These are phyloP conservation scores for Penicillium ochrochloron DNA, from an alignment of 495 filamentous ascomycete genomes.

Conservation along the genomic window DNA sequence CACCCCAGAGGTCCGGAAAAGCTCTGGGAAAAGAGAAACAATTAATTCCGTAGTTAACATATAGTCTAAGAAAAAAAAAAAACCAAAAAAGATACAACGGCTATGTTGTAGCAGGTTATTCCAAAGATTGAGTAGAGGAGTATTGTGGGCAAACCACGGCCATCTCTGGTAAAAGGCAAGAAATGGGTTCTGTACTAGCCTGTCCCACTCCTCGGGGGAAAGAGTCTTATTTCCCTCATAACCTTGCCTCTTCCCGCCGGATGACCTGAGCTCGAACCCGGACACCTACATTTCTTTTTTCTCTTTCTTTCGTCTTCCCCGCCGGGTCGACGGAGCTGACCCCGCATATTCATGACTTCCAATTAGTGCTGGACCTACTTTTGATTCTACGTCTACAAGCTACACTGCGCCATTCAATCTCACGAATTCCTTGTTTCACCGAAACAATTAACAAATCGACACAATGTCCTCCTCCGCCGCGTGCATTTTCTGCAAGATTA, in stretches of 20 bases:
- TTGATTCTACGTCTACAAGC: slow-evolving; percentile 2
- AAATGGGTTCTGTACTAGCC: slow-evolving; percentile 64
- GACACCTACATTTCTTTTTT: slow-evolving; percentile 16
- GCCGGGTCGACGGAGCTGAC: slow-evolving; percentile 9
- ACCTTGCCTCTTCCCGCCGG: too few relatives aligned
- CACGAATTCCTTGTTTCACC: slow-evolving; percentile 8
- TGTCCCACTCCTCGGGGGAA: slow-evolving; percentile 52
- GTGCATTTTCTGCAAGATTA: slow-evolving; percentile 98
- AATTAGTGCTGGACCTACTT: neutral
- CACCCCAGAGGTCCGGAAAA: neutral
- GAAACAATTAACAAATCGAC: neutral
- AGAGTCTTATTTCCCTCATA: slow-evolving; percentile 17
- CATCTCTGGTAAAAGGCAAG: slow-evolving; percentile 75
- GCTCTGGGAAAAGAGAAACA: neutral
- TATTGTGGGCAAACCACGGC: slow-evolving; percentile 63
- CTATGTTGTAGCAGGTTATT: slow-evolving; percentile 45
- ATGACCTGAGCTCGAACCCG: slow-evolving; percentile 36
- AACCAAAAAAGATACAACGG: slow-evolving; percentile 41
- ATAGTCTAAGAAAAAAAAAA: slow-evolving; percentile 21
- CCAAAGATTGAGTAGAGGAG: slow-evolving; percentile 67
- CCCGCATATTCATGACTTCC: slow-evolving; percentile 25
- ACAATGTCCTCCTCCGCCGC: slow-evolving; percentile 57
- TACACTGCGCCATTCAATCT: neutral
- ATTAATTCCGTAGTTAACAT: neutral
- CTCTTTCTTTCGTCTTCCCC: slow-evolving; percentile 15